These are phyloP conservation scores for Russula griseocarnosa DNA, from an alignment of 768 basidiomycete species.

Conservation along the genomic window DNA sequence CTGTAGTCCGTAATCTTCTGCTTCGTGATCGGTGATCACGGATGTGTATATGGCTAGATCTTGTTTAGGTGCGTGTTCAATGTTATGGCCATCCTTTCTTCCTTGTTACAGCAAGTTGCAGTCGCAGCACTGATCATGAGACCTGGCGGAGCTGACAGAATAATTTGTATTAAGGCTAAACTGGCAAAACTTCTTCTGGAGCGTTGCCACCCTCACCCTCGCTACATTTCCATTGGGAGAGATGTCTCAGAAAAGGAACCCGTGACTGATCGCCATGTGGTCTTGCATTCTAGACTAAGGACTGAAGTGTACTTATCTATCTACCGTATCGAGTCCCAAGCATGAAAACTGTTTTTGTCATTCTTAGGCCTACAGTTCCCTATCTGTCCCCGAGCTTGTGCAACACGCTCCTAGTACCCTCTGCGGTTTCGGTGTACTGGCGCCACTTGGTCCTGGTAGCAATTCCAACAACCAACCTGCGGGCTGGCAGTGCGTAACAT, in stretches of 20 bases:
- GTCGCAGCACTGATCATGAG: neutral
- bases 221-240: neutral
- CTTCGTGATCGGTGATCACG: neutral
- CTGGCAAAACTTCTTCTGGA: neutral
- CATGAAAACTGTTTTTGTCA: neutral
- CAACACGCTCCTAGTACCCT: neutral
- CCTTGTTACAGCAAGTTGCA: neutral
- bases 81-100: neutral
- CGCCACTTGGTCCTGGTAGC: slow-evolving; percentile 1
- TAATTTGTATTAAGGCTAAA: neutral
- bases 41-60: neutral
- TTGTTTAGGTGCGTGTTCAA: neutral
- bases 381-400: neutral
- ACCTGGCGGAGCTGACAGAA: neutral
- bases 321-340: neutral
- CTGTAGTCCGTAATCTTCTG: neutral
- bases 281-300: neutral
- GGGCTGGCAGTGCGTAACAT: neutral
- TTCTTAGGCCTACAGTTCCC: neutral
- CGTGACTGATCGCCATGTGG: neutral
- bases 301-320: neutral
- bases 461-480: neutral
- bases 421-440: neutral
- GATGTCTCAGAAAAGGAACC: neutral
- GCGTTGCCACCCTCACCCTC: neutral